phyloP scores from a whole-genome alignment of 2,329 filamentous ascomycete genomes.

The Cadophora sp. region DNA sequence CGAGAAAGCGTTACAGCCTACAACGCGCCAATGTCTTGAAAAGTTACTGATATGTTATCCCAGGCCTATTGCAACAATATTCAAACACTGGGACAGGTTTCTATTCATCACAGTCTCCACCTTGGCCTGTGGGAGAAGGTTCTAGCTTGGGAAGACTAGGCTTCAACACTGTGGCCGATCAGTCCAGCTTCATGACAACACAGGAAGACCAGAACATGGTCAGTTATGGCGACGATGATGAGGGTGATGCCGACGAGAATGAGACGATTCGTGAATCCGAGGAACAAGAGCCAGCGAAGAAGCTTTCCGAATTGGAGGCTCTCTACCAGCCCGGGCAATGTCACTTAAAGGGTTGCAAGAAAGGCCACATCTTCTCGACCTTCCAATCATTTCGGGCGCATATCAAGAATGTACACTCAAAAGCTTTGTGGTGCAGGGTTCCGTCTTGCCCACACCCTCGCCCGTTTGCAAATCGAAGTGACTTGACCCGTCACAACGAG shows the following conservation, averaged over 20 bases:
- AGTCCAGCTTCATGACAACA: background rate
- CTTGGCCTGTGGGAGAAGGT: background rate
- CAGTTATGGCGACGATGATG: background rate
- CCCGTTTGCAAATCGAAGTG: conserved; percentile 15
- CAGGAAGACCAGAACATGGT: background rate
- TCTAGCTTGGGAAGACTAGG: background rate
- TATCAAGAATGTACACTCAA: conserved; percentile 20
- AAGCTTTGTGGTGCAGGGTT: conserved; percentile 4
- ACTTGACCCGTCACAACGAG: background rate
- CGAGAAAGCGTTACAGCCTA: background rate
- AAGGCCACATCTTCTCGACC: conserved; percentile 5
- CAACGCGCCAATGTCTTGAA: background rate
- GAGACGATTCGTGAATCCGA: background rate
- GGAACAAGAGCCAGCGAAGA: background rate
- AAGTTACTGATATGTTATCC: background rate
- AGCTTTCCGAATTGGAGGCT: background rate
- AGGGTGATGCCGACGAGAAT: background rate
- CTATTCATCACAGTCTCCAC: background rate
- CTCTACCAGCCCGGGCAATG: conserved; percentile 9
- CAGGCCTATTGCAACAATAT: background rate
- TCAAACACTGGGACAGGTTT: background rate
- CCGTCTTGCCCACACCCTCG: conserved; percentile 1
- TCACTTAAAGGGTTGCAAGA: conserved; percentile 1
- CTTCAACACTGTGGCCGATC: background rate
- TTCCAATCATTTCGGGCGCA: conserved; percentile 12